Evolutionary conservation across 225 moss, liverwort and hornwort species (phyloP), one percentile per base, ranked within the genome.

Genomic region (Neckera pumila): DNA sequence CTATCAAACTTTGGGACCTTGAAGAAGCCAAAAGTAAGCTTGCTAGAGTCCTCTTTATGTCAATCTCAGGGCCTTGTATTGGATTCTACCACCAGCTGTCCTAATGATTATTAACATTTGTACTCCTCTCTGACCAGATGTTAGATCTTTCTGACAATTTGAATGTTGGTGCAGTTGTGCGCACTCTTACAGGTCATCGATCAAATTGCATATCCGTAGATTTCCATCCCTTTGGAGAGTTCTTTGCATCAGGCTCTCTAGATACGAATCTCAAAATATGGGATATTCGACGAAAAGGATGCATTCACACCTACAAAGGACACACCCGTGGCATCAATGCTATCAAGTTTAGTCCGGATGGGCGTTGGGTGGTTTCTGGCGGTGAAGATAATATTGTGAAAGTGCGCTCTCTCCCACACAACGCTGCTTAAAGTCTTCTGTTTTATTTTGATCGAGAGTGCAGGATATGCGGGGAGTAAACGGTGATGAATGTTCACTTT

Each of bases 261-360:
- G 99, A 99, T 89, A 99, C 99, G 58, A 99, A 99, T 92, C 93
- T 99, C 26, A 99, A 99, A 94, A 96, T 99, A 87, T 99, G 99
- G 99, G 99, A 99, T 87, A 96, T 99, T 79, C 94, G 99, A 90
- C 95, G 96, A 34, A 99, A 97, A 90, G 96, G 97, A 83, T 99
- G 96, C 89, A 96, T 99, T 59, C 99, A 99, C 89, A 99, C 99
- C 34, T 99, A 97, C 89, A 99, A 99, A 89, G 99, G 99, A 40
- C 99, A 99, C 82, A 96, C 96, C 62, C 97, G 97, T 84, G 97
- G 99, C 53, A 96, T 99, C 70, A 97, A 95, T 76, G 94, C 95
- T 26, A 97, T 99, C 84, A 99, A 96, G 85, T 99, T 99, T 79
- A 99, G 99, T 91, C 99, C 99, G 23, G 99, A 99, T 91, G 99